Base-by-base conservation (phyloP, 1,284 basidiomycete species). In the Moesziomyces sp. region DNA sequence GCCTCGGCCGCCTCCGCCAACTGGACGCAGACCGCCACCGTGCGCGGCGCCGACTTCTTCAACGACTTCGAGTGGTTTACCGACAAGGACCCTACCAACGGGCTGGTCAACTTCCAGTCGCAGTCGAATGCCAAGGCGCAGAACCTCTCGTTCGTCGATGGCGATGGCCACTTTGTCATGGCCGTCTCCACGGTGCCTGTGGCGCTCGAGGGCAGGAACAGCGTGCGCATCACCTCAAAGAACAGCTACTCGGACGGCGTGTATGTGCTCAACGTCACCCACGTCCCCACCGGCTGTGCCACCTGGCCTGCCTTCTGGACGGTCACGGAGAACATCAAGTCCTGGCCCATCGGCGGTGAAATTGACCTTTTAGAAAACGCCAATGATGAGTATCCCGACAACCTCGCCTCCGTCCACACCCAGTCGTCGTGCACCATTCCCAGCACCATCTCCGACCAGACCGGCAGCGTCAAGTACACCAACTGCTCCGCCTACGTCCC, bases 291-390 rank as follows among this genome's bases (percentile, higher is more conserved):
- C 3, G 81, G 81, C 26, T 83, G 81, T 57, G 69, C 81, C 10
- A 70, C 68, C 40, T 84, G 82, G 82, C 82, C 82, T 13, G 81
- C 81, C 6, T 83, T 80, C 56, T 83, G 82, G 82, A 83, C 78
- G 4, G 77, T 81, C 28, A 83, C 81, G 4, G 43, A 67, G 18
- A 49, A 80, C 42, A 21, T 70, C 14, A 33, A 74, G 16, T 19
- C 35, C 2, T 84, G 80, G 77, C 82, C 82, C 3, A 38, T 46
- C 9, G 82, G 82, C 46, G 82, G 82, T 16, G 82, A 84, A 44
- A 83, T 84, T 33, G 82, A 84, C 45, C 80, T 84, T 35, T 44
- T 81, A 19, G 82, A 84, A 40, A 82, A 83, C 46, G 78, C 76
- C 14, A 83, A 83, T 53, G 80, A 83, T 52, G 46, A 81, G 50